Conservation (phyloP, 2,329 filamentous ascomycete species). For the Verticillium nonalfalfae region DNA sequence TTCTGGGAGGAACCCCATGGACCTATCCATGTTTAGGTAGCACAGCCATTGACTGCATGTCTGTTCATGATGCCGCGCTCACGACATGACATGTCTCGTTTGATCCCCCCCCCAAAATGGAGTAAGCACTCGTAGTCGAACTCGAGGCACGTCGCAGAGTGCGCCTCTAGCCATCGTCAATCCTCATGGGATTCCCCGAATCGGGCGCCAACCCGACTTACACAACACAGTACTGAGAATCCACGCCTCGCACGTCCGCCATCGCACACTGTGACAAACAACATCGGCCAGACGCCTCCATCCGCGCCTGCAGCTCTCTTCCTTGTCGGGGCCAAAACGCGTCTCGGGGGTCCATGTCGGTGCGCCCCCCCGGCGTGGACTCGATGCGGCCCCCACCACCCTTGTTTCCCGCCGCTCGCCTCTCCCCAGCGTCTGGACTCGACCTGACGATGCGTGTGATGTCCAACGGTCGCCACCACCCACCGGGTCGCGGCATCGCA, state of each 20-base stretch:
- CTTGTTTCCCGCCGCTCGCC: too few relatives aligned
- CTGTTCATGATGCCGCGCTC: too few relatives aligned
- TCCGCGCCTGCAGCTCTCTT: neutral
- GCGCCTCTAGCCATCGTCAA: too few relatives aligned
- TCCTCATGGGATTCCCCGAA: neutral
- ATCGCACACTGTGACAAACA: conserved; percentile 3
- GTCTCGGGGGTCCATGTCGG: neutral
- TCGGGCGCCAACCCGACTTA: conserved; percentile 1
- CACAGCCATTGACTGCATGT: neutral
- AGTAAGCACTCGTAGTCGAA: too few relatives aligned
- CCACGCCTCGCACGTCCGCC: neutral
- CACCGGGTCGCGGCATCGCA: neutral
- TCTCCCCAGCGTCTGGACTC: neutral
- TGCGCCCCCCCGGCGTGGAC: neutral
- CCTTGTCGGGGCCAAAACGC: neutral
- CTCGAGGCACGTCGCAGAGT: too few relatives aligned
- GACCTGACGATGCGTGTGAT: neutral
- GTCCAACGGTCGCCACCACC: neutral
- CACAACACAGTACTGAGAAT: conserved; percentile 2
- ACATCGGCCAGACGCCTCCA: neutral
- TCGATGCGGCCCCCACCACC: neutral
- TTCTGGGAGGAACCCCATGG: neutral
- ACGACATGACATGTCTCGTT: too few relatives aligned
- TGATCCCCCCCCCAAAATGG: too few relatives aligned
- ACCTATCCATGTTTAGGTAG: neutral